Evolutionary conservation across 805 yeast species (phyloP), one percentile per base, ranked within the genome.

Genomic region (Henningerozyma blattae): DNA sequence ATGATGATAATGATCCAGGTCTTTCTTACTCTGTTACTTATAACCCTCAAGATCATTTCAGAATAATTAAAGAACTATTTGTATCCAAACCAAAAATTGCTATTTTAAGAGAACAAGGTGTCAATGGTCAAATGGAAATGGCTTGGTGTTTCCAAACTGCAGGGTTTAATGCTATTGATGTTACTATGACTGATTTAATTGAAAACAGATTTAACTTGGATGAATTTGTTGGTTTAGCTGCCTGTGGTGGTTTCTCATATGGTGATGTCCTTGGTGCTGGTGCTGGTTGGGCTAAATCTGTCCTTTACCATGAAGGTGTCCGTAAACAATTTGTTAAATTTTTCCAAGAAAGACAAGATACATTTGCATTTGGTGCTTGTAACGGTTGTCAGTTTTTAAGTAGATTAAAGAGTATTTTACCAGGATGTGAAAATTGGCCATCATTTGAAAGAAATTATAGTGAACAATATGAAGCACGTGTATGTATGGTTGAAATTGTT

Each of bases 261-360:
- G 98, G 98, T 68, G 98, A 91, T 61, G 98, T 91, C 32, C 67
- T 91, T 39, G 98, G 98, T 46, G 98, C 98, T 24, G 98, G 95
- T 55, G 81, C 89, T 34, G 98, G 98, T 38, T 91, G 98, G 98
- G 98, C 98, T 38, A 86, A 85, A 53, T 84, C 96, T 14, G 94
- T 91, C 8, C 63, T 91, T 44, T 86, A 77, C 70, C 80, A 89
- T 54, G 83, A 74, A 25, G 65, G 62, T 35, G 81, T 89, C 25
- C 75, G 91, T 54, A 50, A 66, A 18, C 87, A 84, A 62, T 91
- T 91, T 58, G 60, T 64, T 43, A 68, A 62, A 32, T 91, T 91
- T 59, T 91, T 91, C 74, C 76, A 77, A 50, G 81, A 74, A 35
- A 77, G 98, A 61, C 65, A 67, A 15, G 94, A 91, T 56, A 91